Conservation (phyloP, 768 basidiomycete species). For the Leccinum variicolor region DNA sequence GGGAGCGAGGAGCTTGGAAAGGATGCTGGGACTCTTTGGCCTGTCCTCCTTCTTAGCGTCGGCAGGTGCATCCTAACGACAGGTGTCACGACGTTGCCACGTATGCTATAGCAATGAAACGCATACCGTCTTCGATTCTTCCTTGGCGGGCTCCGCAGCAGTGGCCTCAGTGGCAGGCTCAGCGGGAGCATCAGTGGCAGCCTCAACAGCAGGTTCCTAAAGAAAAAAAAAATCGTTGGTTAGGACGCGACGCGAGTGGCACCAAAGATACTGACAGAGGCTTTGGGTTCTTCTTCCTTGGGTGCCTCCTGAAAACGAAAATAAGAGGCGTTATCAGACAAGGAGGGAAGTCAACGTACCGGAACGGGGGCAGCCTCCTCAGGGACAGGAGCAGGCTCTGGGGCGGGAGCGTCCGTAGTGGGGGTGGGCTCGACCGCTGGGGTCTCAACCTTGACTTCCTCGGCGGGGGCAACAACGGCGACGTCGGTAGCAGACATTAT, state of each 20-base stretch:
- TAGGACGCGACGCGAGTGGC: accelerated
- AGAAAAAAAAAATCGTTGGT: slow-evolving; percentile 3
- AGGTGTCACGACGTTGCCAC: slow-evolving; percentile 25
- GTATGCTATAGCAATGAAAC: slow-evolving; percentile 12
- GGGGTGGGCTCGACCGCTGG: slow-evolving; percentile 29
- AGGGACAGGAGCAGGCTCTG: slow-evolving; percentile 26
- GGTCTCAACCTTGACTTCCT: slow-evolving; percentile 54
- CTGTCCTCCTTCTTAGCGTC: slow-evolving; percentile 71
- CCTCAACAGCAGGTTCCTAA: slow-evolving; percentile 37
- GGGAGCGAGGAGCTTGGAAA: slow-evolving; percentile 75
- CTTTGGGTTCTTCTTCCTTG: slow-evolving; percentile 39
- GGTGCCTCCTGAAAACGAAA: slow-evolving; percentile 34
- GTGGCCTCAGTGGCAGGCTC: slow-evolving; percentile 30
- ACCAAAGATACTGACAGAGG: slow-evolving; percentile 31
- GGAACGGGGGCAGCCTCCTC: slow-evolving; percentile 34
- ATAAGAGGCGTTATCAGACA: background rate
- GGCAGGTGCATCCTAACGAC: slow-evolving; percentile 40
- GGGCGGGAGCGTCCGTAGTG: slow-evolving; percentile 27
- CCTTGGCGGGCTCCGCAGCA: slow-evolving; percentile 35
- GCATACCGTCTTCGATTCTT: slow-evolving; percentile 42
- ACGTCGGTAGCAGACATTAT: slow-evolving; percentile 84
- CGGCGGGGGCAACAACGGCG: slow-evolving; percentile 44
- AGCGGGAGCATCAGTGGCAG: slow-evolving; percentile 17
- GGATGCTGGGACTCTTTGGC: slow-evolving; percentile 75
- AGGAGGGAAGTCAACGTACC: slow-evolving; percentile 25